Evolutionary conservation across 441 rosid species (phyloP).

Genomic region (Francoa sonchifolia): DNA sequence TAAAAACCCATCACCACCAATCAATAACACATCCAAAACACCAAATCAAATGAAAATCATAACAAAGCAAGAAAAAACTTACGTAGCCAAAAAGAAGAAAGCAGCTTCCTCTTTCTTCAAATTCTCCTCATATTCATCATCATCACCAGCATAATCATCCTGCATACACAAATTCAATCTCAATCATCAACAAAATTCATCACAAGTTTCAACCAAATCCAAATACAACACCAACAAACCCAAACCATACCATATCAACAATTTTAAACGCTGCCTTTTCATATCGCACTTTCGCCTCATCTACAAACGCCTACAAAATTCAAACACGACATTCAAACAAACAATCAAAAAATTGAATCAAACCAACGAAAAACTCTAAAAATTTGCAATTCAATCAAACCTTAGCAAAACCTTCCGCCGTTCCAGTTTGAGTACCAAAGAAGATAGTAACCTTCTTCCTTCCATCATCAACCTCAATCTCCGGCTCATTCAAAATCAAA

Average conservation of each 20-base stretch:
- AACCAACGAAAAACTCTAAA: background rate
- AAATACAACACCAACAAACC: background rate
- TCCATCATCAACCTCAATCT: constrained; percentile 58
- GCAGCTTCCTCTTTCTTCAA: constrained; percentile 68
- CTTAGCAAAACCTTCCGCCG: constrained; percentile 99
- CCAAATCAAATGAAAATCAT: background rate
- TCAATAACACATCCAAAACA: background rate
- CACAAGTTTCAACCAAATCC: background rate
- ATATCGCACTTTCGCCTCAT: constrained; percentile 81
- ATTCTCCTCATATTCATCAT: constrained; percentile 81
- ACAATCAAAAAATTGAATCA: background rate
- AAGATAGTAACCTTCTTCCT: constrained; percentile 61
- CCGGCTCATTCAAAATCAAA: constrained; percentile 36
- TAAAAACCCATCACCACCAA: constrained; percentile 18
- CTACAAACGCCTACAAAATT: constrained; percentile 61
- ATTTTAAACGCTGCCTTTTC: constrained; percentile 66
- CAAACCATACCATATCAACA: constrained; percentile 59
- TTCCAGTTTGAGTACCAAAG: constrained; percentile 94
- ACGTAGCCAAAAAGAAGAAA: constrained; percentile 90
- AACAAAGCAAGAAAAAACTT: constrained; percentile 17
- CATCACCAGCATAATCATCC: constrained; percentile 95
- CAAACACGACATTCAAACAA: background rate
- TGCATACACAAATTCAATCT: constrained; percentile 10
- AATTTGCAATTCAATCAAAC: constrained; percentile 15
- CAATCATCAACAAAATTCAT: background rate